Evolutionary conservation across 805 yeast genomes (phyloP).

Genomic region (Yamadazyma phyllophila): DNA sequence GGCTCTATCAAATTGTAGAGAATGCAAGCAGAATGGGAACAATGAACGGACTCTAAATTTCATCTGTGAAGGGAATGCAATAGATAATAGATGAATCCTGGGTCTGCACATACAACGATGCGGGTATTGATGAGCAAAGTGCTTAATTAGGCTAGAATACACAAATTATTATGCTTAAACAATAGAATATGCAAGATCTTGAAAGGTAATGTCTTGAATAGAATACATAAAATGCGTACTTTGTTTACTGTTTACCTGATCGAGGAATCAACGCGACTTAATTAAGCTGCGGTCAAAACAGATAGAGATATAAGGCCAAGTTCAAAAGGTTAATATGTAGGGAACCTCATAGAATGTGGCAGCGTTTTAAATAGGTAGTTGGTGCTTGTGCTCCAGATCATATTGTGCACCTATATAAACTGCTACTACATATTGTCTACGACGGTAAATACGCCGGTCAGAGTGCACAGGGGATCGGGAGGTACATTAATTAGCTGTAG

Average conservation of each 20-base stretch:
- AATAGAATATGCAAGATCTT: conserved; percentile 1
- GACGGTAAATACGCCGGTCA: too few relatives aligned
- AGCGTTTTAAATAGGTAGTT: too few relatives aligned
- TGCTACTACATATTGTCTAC: too few relatives aligned
- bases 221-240: neutral
- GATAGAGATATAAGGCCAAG: too few relatives aligned
- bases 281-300: too few relatives aligned
- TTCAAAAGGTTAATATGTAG: too few relatives aligned
- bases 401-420: too few relatives aligned
- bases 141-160: neutral
- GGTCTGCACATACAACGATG: neutral
- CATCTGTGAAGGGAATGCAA: neutral
- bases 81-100: neutral
- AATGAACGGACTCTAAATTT: neutral
- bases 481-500: too few relatives aligned
- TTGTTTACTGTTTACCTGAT: neutral
- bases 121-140: neutral
- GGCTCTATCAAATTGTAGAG: neutral
- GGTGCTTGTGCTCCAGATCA: too few relatives aligned
- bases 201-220: neutral
- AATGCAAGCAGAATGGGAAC: neutral
- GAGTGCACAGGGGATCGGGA: too few relatives aligned
- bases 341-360: too few relatives aligned
- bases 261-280: neutral
- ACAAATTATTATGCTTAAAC: neutral